Evolutionary conservation across 1,284 basidiomycete species (phyloP).

Genomic region (Cutaneotrichosporon daszewskae): DNA sequence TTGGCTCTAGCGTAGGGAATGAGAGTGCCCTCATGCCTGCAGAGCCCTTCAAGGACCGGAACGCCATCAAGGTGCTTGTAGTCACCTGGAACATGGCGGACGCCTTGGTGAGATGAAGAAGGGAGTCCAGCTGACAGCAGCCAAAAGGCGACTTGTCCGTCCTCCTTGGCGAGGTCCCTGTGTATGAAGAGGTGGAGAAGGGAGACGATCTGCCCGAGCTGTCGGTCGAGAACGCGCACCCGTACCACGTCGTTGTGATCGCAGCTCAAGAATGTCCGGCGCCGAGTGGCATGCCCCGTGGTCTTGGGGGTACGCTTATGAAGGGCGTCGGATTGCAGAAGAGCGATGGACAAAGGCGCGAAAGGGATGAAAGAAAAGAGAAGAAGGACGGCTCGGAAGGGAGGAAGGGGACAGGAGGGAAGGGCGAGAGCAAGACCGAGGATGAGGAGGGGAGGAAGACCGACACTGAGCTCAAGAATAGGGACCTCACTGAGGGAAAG

Average conservation of each 20-base stretch:
- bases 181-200: slow-evolving; percentile 34
- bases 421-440: slow-evolving; percentile 5
- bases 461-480: slow-evolving; percentile 4
- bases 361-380: slow-evolving; percentile 10
- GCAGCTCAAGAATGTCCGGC: slow-evolving; percentile 51
- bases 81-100: slow-evolving; percentile 54
- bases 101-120: slow-evolving; percentile 40
- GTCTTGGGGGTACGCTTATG: slow-evolving; percentile 44
- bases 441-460: slow-evolving; percentile 22
- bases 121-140: slow-evolving; percentile 14
- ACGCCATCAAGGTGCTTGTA: slow-evolving; percentile 50
- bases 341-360: slow-evolving; percentile 25
- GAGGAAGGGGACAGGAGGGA: slow-evolving; percentile 12
- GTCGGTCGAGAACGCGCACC: slow-evolving; percentile 42
- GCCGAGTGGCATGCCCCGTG: slow-evolving; percentile 44
- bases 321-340: slow-evolving; percentile 40
- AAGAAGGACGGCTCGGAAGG: too few species aligned
- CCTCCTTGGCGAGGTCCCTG: slow-evolving; percentile 49
- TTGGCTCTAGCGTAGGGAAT: too few species aligned
- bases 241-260: slow-evolving; percentile 52
- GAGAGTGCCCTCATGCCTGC: too few species aligned
- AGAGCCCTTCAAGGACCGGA: slow-evolving; percentile 21
- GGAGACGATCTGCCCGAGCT: slow-evolving; percentile 25
- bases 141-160: slow-evolving; percentile 51
- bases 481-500: slow-evolving; percentile 3